Evolutionary conservation across 495 filamentous ascomycete species (phyloP), one percentile per base, ranked within the genome.

Genomic region (Neohortaea acidophila): DNA sequence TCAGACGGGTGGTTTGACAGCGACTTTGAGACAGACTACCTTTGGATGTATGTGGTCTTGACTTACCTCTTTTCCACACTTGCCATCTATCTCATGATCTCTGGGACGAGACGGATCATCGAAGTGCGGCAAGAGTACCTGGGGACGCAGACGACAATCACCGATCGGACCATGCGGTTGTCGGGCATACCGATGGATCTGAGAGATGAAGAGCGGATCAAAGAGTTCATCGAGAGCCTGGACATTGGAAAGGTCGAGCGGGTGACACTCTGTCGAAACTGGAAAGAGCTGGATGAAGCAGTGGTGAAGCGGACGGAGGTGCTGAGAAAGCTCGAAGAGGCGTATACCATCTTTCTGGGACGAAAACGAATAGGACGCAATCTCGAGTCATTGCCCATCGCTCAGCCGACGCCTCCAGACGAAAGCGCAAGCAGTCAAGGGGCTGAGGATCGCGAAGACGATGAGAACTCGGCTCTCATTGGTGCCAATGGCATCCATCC

Each of bases 21-120:
- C 9, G 39, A 56, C 23, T 51, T 58, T 27, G 51, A 52, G 25
- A 55, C 51, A 2, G 59, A 63, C 36, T 92, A 89, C 52, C 63
- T 94, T n/a, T 94, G 85, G 85, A 82, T 87, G 34, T 92, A 94
- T 52, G 66, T 94, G 8, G 63, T 77, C 19, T 94, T 96, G 51
- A 77, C 84, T 5, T 99, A 93, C 59, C 59, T 94, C 19, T 96
- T 96, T 56, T 87, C 77, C 12, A 72, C 65, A 0, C 58, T 96
- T 26, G 78, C 77, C 0, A 58, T 94, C n/a, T 93, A 83, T 51
- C 65, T 93, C 47, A 72, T 94, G 48, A 63, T 86, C 20, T 69
- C 68, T 12, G 76, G 92, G 58, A 94, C 91, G 1, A 67, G 74
- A 41, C 77, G 72, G 38, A 75, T 99, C 19, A 87, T 96, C 41